Conservation (phyloP, 345 rosid species). For the Eutrema japonicum region DNA sequence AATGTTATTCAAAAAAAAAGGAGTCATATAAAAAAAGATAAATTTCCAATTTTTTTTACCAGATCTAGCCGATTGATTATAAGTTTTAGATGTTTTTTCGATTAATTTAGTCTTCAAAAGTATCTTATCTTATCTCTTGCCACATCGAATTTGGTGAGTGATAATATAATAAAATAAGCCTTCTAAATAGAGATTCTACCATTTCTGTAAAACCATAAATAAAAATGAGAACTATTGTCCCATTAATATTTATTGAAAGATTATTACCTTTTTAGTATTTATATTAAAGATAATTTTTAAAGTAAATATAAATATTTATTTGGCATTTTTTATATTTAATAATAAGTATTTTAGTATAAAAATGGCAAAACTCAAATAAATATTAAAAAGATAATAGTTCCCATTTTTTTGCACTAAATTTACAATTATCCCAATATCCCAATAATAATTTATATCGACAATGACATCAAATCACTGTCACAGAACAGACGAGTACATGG, state of each 20-base stretch:
- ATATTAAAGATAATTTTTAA: too few species aligned
- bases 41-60: background rate
- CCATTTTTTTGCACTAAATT: too few species aligned
- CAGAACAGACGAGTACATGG: background rate
- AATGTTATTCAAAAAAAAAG: too few species aligned
- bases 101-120: background rate
- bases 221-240: too few species aligned
- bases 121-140: constrained; percentile 29
- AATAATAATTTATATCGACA: constrained; percentile 3
- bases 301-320: too few species aligned
- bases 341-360: too few species aligned
- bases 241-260: too few species aligned
- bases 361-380: too few species aligned
- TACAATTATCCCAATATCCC: too few species aligned
- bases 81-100: background rate
- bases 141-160: constrained; percentile 30
- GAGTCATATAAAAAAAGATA: background rate
- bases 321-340: too few species aligned
- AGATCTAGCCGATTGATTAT: background rate
- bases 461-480: constrained; percentile 19
- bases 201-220: background rate
- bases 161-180: constrained; percentile 11
- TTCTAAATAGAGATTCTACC: background rate
- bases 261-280: too few species aligned
- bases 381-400: too few species aligned